Percentiles rank a stretch among this genome's conserved stretches.
These are phyloP conservation scores for Arachis hypogaea DNA, from an alignment of 306 rosid species.

Conservation along the genomic window DNA sequence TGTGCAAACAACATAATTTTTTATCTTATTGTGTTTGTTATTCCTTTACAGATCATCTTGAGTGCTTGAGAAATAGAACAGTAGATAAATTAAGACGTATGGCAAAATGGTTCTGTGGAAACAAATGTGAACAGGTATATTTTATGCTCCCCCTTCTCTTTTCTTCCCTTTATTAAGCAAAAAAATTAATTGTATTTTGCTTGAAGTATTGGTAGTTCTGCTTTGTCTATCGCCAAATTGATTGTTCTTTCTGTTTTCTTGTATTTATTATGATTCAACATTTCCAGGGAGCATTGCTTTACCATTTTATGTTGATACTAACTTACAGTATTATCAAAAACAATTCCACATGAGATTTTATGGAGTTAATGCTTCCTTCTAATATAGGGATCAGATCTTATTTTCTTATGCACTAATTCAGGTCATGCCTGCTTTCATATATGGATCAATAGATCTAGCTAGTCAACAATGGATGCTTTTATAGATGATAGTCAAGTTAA, in stretches of 20 bases:
- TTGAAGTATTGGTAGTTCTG: not conserved
- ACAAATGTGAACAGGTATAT: constrained; percentile 65
- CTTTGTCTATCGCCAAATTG: not conserved
- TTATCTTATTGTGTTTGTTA: constrained; percentile 25
- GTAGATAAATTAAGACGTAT: constrained; percentile 25
- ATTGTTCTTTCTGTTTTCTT: not conserved
- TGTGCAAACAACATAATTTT: constrained; percentile 8
- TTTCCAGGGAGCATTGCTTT: constrained; percentile 11
- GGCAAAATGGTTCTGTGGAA: constrained; percentile 64
- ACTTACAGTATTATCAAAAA: not conserved
- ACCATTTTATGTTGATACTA: constrained; percentile 3
- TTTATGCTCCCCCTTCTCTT: not conserved
- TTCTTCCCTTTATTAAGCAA: constrained; percentile 1
- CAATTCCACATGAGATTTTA: not conserved
- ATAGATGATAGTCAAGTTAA: constrained; percentile 4
- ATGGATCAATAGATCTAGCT: not conserved
- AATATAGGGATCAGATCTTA: constrained; percentile 9
- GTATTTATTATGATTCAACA: constrained; percentile 6
- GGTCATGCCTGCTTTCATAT: constrained; percentile 11
- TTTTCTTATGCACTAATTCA: not conserved
- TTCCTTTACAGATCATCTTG: constrained; percentile 63
- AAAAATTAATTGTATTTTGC: constrained; percentile 15
- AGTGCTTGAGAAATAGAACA: constrained; percentile 53
- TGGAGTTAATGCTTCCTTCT: constrained; percentile 11
- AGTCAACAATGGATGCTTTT: not conserved